Percentiles rank a stretch among this genome's conserved stretches.
phyloP scores from a whole-genome alignment of 768 basidiomycete genomes.

The Suillus clintonianus region DNA sequence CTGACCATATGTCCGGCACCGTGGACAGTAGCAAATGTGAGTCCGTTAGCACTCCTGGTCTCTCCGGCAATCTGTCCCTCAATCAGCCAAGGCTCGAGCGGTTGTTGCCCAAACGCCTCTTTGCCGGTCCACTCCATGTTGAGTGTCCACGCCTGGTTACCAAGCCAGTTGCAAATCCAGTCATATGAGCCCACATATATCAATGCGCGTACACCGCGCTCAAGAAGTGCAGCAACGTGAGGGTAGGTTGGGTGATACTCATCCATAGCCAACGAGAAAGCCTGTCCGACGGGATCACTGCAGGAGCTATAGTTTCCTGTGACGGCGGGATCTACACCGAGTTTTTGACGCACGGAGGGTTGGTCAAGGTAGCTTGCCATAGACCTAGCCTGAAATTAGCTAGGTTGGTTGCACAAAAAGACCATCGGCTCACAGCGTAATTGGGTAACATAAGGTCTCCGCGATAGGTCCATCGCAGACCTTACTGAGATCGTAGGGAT shows the following conservation, averaged over 20 bases:
- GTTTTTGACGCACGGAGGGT: constrained; percentile 48
- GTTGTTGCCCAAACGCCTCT: constrained; percentile 46
- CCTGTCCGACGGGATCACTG: constrained; percentile 43
- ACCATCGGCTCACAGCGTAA: constrained; percentile 38
- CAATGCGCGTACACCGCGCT: constrained; percentile 73
- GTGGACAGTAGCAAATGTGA: constrained; percentile 67
- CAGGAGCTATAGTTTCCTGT: constrained; percentile 43
- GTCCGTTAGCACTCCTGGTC: constrained; percentile 55
- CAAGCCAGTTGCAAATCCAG: constrained; percentile 81
- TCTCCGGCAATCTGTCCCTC: constrained; percentile 50
- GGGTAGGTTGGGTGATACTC: constrained; percentile 25
- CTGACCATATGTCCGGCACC: constrained; percentile 79
- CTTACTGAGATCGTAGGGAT: constrained; percentile 72
- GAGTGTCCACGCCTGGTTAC: constrained; percentile 77
- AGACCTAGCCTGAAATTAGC: constrained; percentile 36
- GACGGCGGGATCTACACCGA: constrained; percentile 63
- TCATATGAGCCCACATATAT: constrained; percentile 77
- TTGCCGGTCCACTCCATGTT: constrained; percentile 72
- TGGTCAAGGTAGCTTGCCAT: constrained; percentile 65
- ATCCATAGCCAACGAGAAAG: constrained; percentile 53
- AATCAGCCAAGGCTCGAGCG: constrained; percentile 61
- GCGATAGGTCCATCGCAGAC: constrained; percentile 51
- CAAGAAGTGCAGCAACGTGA: constrained; percentile 56
- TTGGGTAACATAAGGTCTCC: constrained; percentile 60
- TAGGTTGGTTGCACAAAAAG: not conserved